Evolutionary conservation across 1,139 yeast genomes (phyloP).

Genomic region (Sugiyamaella pinicola): DNA sequence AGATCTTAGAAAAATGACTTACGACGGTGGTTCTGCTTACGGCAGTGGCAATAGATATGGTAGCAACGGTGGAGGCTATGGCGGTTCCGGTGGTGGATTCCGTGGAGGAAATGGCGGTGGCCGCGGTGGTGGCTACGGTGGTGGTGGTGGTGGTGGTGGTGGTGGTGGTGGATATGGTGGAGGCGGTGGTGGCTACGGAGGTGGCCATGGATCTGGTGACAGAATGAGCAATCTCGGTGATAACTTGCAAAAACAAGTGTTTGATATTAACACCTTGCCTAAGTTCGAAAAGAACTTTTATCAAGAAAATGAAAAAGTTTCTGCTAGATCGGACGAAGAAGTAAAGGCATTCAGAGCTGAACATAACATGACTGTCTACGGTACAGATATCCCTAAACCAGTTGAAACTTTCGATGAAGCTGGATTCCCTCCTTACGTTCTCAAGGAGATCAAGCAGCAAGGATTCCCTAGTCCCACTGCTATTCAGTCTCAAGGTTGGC

Average conservation of each 20-base stretch:
- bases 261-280: conserved; percentile 78
- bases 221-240: conserved; percentile 55
- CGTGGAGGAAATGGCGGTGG: conserved; percentile 11
- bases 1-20: conserved; percentile 20
- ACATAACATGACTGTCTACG: conserved; percentile 82
- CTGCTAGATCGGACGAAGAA: conserved; percentile 73
- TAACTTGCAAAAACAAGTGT: conserved; percentile 69
- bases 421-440: conserved; percentile 93
- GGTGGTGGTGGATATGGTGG: conserved; percentile 15
- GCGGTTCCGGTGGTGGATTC: neutral
- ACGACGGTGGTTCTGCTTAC: conserved; percentile 21
- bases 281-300: conserved; percentile 95
- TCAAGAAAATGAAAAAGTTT: conserved; percentile 77
- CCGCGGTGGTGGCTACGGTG: conserved; percentile 1
- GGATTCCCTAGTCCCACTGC: conserved; percentile 95
- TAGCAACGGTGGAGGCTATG: neutral
- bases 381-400: conserved; percentile 91
- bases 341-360: conserved; percentile 74
- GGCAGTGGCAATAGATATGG: neutral
- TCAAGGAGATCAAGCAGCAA: conserved; percentile 83
- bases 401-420: conserved; percentile 92
- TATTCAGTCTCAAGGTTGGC: conserved; percentile 99
- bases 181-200: conserved; percentile 23
- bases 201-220: conserved; percentile 40
- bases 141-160: conserved; percentile 13